Evolutionary conservation across 1,284 basidiomycete species (phyloP).

Genomic region (Phellinidium pouzarii): DNA sequence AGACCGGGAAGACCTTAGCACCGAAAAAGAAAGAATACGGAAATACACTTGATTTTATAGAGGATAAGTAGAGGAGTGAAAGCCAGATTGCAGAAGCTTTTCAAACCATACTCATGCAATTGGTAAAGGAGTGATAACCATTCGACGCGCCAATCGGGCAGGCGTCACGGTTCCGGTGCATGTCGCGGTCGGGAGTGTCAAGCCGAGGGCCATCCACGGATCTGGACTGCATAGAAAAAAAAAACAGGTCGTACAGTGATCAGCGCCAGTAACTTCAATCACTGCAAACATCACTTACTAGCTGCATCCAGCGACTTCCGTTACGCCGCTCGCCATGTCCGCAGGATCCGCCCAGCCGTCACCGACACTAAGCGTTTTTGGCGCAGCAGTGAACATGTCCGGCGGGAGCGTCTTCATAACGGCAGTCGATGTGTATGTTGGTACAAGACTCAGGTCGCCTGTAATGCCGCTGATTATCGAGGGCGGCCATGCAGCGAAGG

Average conservation of each 20-base stretch:
- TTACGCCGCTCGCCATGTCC: slow-evolving; percentile 51
- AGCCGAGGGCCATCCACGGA: neutral
- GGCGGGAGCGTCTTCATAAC: slow-evolving; percentile 50
- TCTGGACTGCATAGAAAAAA: neutral
- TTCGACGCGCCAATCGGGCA: neutral
- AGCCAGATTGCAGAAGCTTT: too few relatives aligned
- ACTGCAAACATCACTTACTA: slow-evolving; percentile 23
- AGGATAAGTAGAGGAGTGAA: too few relatives aligned
- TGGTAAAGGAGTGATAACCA: neutral
- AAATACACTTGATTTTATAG: too few relatives aligned
- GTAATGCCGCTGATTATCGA: slow-evolving; percentile 38
- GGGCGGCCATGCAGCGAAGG: slow-evolving; percentile 54
- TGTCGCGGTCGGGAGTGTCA: neutral
- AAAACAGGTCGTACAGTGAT: neutral
- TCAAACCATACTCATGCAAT: neutral
- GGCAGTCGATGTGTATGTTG: slow-evolving; percentile 69
- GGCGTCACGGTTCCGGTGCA: neutral
- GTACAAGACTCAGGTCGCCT: slow-evolving; percentile 36
- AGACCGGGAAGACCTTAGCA: too few relatives aligned
- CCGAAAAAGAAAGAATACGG: too few relatives aligned
- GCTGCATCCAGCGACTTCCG: slow-evolving; percentile 50
- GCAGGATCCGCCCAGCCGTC: slow-evolving; percentile 67
- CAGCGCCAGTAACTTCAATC: neutral
- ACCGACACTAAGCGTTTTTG: slow-evolving; percentile 44
- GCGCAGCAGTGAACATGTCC: slow-evolving; percentile 46